These are phyloP conservation scores for Phytopythium sindhum DNA, from an alignment of 352 stramenopile genomes.

Conservation along the genomic window DNA sequence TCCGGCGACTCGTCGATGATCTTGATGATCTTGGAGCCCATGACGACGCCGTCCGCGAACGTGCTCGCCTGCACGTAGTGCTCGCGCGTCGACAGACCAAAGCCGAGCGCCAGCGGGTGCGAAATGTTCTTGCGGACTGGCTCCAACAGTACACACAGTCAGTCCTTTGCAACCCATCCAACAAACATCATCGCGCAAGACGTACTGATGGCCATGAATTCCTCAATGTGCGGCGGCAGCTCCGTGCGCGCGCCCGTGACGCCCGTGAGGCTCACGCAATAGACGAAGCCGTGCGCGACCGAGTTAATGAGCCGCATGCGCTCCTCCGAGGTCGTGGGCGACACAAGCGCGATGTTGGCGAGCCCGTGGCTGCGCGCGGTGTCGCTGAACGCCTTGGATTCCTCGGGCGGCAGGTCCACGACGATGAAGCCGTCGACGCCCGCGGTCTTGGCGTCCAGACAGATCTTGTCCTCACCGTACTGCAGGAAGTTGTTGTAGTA, in stretches of 20 bases:
- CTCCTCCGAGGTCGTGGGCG: conserved; percentile 95
- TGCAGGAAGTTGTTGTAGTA: conserved; percentile 99
- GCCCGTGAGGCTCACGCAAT: conserved; percentile 86
- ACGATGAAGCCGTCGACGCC: conserved; percentile 98
- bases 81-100: conserved; percentile 94
- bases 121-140: conserved; percentile 80
- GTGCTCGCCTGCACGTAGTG: conserved; percentile 90
- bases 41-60: conserved; percentile 90
- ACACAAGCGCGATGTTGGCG: conserved; percentile 96
- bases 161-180: not conserved
- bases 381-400: conserved; percentile 89
- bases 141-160: conserved; percentile 7
- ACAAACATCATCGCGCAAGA: conserved; percentile 7
- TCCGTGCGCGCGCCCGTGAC: conserved; percentile 93
- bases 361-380: conserved; percentile 89
- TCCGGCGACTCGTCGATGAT: conserved; percentile 68
- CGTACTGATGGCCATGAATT: conserved; percentile 91
- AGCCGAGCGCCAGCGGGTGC: conserved; percentile 94
- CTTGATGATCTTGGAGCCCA: conserved; percentile 87
- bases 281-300: conserved; percentile 81
- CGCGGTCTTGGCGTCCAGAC: conserved; percentile 60
- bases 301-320: conserved; percentile 85
- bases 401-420: conserved; percentile 96
- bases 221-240: conserved; percentile 90
- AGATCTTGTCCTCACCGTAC: conserved; percentile 94